A percentile compares a stretch with the other conserved stretches of the same genome.
Conservation (phyloP, 108 stramenopile species). For the Stephanodiscus minutulus region DNA sequence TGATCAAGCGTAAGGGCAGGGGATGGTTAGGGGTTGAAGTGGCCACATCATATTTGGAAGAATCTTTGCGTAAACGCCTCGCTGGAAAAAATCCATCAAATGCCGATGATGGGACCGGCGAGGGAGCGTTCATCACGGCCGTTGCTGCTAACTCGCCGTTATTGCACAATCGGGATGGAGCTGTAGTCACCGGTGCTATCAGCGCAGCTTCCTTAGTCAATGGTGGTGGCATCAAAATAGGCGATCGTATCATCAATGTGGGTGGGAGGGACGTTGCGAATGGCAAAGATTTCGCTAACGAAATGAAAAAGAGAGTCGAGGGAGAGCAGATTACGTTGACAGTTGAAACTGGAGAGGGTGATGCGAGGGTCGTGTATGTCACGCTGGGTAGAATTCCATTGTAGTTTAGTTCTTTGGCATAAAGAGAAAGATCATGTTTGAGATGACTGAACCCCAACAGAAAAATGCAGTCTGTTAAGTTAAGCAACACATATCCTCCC, state of each 20-base stretch:
- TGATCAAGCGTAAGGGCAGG: conserved; percentile 24
- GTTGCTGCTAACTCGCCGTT: conserved; percentile 24
- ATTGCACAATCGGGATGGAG: not conserved
- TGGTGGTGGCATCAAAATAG: conserved; percentile 42
- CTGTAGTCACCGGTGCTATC: not conserved
- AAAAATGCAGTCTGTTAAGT: too few relatives aligned
- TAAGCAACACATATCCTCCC: too few relatives aligned
- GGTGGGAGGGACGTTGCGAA: conserved; percentile 55
- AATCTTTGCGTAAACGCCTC: conserved; percentile 4
- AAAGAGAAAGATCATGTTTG: too few relatives aligned
- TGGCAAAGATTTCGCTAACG: conserved; percentile 51
- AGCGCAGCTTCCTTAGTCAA: not conserved
- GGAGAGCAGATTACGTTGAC: conserved; percentile 70
- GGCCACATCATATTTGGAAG: conserved; percentile 7
- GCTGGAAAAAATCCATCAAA: not conserved
- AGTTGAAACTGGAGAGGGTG: conserved; percentile 56
- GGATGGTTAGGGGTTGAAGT: conserved; percentile 44
- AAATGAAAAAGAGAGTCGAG: conserved; percentile 51
- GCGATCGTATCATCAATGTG: conserved; percentile 71
- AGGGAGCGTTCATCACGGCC: conserved; percentile 31
- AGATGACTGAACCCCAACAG: too few relatives aligned
- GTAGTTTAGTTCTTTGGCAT: not conserved
- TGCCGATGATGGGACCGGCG: not conserved
- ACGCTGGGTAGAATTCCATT: conserved; percentile 52
- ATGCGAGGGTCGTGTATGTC: conserved; percentile 70